Conservation (phyloP, 257 asterid genomes). For the Vinca minor region DNA sequence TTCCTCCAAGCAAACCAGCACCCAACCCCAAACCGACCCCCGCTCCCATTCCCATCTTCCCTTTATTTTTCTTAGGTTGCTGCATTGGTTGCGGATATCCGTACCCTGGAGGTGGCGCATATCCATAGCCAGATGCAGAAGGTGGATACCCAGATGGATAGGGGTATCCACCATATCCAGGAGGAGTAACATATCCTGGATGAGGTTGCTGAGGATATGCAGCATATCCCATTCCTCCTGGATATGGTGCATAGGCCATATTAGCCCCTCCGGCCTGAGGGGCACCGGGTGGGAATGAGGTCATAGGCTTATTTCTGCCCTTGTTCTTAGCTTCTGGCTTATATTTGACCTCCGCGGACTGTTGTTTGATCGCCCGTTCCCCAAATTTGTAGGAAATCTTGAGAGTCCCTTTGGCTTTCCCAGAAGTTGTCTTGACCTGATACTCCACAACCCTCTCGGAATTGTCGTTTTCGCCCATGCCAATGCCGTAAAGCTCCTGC, state of each 20-base stretch:
- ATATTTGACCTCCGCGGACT: constrained; percentile 36
- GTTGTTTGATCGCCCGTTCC: too few species aligned
- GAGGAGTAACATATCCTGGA: constrained; percentile 26
- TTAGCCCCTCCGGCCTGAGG: constrained; percentile 14
- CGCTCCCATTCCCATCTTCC: constrained; percentile 32
- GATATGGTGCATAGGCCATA: constrained; percentile 21
- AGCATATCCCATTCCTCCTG: constrained; percentile 30
- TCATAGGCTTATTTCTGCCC: constrained; percentile 32
- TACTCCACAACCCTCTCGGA: constrained; percentile 37
- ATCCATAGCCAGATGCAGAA: constrained; percentile 5
- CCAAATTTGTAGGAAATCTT: constrained; percentile 59
- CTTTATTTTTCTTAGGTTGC: constrained; percentile 47
- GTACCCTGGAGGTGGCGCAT: constrained; percentile 30
- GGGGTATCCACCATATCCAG: constrained; percentile 34
- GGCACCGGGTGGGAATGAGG: constrained; percentile 38
- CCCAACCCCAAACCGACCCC: constrained; percentile 79
- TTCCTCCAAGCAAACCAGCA: constrained; percentile 83
- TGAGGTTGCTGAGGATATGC: constrained; percentile 13
- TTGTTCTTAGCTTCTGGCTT: constrained; percentile 13
- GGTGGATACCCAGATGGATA: constrained; percentile 10
- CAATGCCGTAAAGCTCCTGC: constrained; percentile 33
- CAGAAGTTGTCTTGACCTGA: constrained; percentile 43
- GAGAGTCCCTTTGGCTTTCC: constrained; percentile 62
- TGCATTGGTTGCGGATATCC: constrained; percentile 30
- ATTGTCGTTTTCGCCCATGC: neutral